A percentile compares a stretch with the other conserved stretches of the same genome.
phyloP scores from a whole-genome alignment of 148 eudicot genomes.

The Silene conica region DNA sequence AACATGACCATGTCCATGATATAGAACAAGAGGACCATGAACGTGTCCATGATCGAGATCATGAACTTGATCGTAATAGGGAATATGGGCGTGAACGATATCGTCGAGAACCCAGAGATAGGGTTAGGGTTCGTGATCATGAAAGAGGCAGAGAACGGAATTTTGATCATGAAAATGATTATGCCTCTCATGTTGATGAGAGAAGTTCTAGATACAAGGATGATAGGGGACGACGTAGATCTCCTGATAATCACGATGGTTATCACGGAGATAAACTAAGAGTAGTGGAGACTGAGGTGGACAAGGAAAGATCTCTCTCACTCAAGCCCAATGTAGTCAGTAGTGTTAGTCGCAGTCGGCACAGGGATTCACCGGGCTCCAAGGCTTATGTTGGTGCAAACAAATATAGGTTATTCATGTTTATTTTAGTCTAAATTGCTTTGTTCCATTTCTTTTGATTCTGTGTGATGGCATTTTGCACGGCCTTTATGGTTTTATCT shows the following conservation, averaged over 20 bases:
- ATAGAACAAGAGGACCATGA: constrained; percentile 22
- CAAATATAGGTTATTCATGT: constrained; percentile 49
- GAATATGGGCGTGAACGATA: constrained; percentile 32
- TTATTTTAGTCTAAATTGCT: not conserved
- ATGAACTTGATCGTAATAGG: constrained; percentile 42
- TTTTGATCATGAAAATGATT: constrained; percentile 31
- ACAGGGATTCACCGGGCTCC: constrained; percentile 61
- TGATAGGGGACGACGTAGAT: constrained; percentile 63
- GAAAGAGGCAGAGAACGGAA: constrained; percentile 21
- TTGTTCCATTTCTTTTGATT: not conserved
- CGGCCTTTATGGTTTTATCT: not conserved
- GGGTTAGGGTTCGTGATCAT: constrained; percentile 27
- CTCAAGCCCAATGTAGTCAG: constrained; percentile 45
- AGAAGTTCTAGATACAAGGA: constrained; percentile 56
- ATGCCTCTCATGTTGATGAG: constrained; percentile 46
- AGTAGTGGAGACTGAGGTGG: constrained; percentile 42
- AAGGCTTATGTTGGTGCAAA: constrained; percentile 47
- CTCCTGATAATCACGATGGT: constrained; percentile 54
- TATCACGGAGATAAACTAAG: constrained; percentile 48
- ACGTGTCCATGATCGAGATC: constrained; percentile 31
- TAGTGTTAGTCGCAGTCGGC: constrained; percentile 42
- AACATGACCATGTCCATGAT: constrained; percentile 26
- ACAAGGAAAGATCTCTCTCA: constrained; percentile 59
- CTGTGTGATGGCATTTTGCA: not conserved
- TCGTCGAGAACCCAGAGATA: constrained; percentile 32